phyloP scores from a whole-genome alignment of 1,284 basidiomycete species.

The Neotropicomus parvogracilis region DNA sequence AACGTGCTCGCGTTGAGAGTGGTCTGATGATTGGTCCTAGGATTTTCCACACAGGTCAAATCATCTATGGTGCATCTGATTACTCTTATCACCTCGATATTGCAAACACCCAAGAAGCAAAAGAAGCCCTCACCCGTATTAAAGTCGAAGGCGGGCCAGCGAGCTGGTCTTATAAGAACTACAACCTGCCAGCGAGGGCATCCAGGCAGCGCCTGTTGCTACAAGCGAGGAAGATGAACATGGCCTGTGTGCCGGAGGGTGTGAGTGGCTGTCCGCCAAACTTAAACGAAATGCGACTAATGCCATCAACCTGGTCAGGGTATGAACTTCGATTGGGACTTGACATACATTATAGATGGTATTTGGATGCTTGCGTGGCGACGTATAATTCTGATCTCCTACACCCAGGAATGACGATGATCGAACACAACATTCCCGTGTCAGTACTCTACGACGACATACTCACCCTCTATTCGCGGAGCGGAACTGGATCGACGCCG shows the following conservation, averaged over 20 bases:
- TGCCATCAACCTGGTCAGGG: conserved; percentile 38
- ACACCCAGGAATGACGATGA: conserved; percentile 64
- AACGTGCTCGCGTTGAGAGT: conserved; percentile 63
- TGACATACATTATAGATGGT: conserved; percentile 73
- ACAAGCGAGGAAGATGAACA: conserved; percentile 56
- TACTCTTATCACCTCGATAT: conserved; percentile 59
- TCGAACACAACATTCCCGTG: conserved; percentile 69
- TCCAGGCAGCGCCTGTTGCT: conserved; percentile 64
- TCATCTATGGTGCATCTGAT: conserved; percentile 61
- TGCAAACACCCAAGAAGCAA: conserved; percentile 55
- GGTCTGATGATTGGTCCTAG: conserved; percentile 65
- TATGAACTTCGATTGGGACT: conserved; percentile 74
- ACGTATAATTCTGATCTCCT: conserved; percentile 8
- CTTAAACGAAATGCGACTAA: conserved; percentile 2
- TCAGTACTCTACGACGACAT: conserved; percentile 67
- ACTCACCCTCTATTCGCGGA: conserved; percentile 53
- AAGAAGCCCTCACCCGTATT: conserved; percentile 60
- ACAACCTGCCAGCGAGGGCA: conserved; percentile 64
- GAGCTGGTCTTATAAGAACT: conserved; percentile 73
- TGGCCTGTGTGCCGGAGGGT: conserved; percentile 73
- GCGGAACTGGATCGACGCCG: conserved; percentile 69
- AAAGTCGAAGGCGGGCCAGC: conserved; percentile 67
- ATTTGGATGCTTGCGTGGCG: conserved; percentile 9
- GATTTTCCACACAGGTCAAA: conserved; percentile 63
- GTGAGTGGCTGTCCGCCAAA: conserved; percentile 24